A percentile compares a stretch with the other conserved stretches of the same genome.
Evolutionary conservation across 345 rosid species (phyloP).

Genomic region (Passiflora organensis): DNA sequence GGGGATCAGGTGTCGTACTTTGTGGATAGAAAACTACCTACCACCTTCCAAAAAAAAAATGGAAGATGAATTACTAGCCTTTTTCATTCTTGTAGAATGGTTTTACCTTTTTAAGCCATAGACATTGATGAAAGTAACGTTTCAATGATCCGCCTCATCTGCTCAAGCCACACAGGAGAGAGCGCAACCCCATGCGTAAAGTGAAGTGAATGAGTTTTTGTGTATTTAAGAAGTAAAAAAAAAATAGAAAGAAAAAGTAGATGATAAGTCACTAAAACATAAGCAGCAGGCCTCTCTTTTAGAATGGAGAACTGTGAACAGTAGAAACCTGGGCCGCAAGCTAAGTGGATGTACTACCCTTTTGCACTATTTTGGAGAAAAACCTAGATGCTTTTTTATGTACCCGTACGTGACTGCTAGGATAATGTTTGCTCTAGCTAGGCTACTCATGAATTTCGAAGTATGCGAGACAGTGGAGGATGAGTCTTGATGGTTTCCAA

Average conservation of each 20-base stretch:
- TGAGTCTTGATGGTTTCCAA: slow-evolving; percentile 3
- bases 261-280: too few species aligned
- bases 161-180: slow-evolving; percentile 12
- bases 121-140: slow-evolving; percentile 26
- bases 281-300: too few species aligned
- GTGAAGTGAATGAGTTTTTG: background rate
- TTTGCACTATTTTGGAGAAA: too few species aligned
- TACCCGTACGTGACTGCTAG: too few species aligned
- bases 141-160: slow-evolving; percentile 17
- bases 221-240: too few species aligned
- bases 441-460: too few species aligned
- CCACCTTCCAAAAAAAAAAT: slow-evolving; percentile 27
- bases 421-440: background rate
- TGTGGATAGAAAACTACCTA: slow-evolving; percentile 28
- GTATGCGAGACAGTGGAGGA: slow-evolving; percentile 12
- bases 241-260: too few species aligned
- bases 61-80: background rate
- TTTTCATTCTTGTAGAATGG: slow-evolving; percentile 10
- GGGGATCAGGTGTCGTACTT: slow-evolving; percentile 18
- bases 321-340: slow-evolving; percentile 7
- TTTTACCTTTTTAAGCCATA: slow-evolving; percentile 16
- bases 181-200: slow-evolving; percentile 11
- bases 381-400: too few species aligned
- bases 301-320: too few species aligned
- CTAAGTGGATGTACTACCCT: too few species aligned